Base-by-base conservation (phyloP, 1,284 basidiomycete species). In the Papiliotrema fonsecae region DNA sequence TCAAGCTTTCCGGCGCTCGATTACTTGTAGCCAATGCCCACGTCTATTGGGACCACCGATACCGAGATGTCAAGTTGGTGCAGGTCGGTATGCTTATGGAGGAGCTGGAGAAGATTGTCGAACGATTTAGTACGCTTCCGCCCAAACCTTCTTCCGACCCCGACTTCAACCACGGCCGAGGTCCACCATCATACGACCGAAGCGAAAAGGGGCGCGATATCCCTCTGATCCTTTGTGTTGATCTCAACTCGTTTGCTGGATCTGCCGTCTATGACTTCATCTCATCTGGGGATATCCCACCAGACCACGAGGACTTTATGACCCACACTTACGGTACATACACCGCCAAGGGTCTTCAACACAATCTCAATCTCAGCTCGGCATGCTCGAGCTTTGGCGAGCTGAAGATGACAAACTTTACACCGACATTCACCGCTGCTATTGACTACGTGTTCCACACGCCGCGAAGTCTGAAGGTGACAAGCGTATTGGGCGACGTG, bases 401-500 rank as follows among this genome's bases (percentile, higher is more conserved):
- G 61, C 75, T 88, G 45, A 80, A 84, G 38, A 77, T 94, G 75
- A 98, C 96, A 49, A 98, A 99, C 72, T 87, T 85, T 65, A 92
- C 88, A 26, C 89, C 96, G 9, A 82, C 81, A 48, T 92, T 85
- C 77, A 81, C 81, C 56, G 89, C 85, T 39, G 81, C 82, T 42
- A 82, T 98, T 63, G 96, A 98, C 75, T 94, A 97, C 70, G 82
- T 98, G 61, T 98, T 91, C 84, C 94, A 91, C 73, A 84, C 86
- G 54, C 79, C 82, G 11, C 78, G 81, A 50, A 88, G 84, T 58
- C 69, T 98, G 49, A 80, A 81, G n/a, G 85, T 91, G 19, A 91
- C 86, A 51, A 85, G 86, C 18, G 82, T 97, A 34, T 77, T 98
- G 40, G 89, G 90, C 18, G 89, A 88, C 68, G 84, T 97, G 47